Conservation (phyloP, 1,284 basidiomycete species). For the Boletellus deceptivus region DNA sequence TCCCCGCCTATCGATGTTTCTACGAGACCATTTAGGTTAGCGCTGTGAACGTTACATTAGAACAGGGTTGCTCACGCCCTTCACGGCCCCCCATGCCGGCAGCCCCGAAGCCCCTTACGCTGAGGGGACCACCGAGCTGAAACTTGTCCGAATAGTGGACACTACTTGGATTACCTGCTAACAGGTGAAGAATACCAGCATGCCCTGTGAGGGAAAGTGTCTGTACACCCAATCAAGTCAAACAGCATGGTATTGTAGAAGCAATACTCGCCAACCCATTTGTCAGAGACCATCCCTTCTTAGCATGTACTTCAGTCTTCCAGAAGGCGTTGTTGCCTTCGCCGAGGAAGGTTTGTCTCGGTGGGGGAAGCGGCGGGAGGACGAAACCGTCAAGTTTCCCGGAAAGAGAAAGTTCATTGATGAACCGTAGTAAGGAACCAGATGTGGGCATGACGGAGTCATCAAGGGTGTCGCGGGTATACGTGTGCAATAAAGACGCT, state of each 20-base stretch:
- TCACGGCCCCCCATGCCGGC: constrained; percentile 87
- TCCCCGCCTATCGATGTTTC: constrained; percentile 89
- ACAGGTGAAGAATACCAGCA: constrained; percentile 59
- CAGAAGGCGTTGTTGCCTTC: constrained; percentile 66
- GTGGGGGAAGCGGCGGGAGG: background rate
- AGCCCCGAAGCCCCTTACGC: constrained; percentile 80
- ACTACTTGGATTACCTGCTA: constrained; percentile 40
- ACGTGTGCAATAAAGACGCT: constrained; percentile 81
- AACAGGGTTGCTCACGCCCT: constrained; percentile 50
- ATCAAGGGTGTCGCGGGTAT: constrained; percentile 78
- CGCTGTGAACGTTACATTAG: background rate
- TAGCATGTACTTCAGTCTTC: constrained; percentile 71
- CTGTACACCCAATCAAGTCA: constrained; percentile 36
- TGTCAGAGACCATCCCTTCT: constrained; percentile 59
- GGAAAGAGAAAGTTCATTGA: constrained; percentile 24
- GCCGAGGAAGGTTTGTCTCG: constrained; percentile 40
- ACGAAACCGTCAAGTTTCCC: constrained; percentile 23
- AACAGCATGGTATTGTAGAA: background rate
- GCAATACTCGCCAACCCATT: constrained; percentile 51
- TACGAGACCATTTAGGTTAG: constrained; percentile 21
- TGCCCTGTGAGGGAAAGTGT: constrained; percentile 63
- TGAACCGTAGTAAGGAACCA: constrained; percentile 20
- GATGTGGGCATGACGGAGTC: constrained; percentile 46
- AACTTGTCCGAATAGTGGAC: constrained; percentile 80
- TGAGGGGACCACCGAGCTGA: constrained; percentile 92